These are phyloP conservation scores for Bacidia rubella DNA, from an alignment of 495 filamentous ascomycete genomes.

Conservation along the genomic window DNA sequence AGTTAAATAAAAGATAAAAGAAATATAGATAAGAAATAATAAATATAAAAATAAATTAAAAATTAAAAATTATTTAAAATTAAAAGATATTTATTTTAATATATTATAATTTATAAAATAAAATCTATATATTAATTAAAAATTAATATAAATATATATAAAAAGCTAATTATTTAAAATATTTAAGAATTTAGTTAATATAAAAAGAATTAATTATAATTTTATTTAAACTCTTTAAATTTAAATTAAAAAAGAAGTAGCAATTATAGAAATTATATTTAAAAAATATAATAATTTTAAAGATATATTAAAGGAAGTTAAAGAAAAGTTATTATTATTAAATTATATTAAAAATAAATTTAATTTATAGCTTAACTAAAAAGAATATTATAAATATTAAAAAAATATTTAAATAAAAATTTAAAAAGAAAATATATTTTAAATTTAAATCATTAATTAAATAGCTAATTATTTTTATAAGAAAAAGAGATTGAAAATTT, in stretches of 20 bases:
- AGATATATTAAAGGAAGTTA: background rate
- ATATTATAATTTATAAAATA: too few relatives aligned
- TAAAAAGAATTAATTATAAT: background rate
- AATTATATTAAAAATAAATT: background rate
- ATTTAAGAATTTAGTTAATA: background rate
- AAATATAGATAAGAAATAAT: too few relatives aligned
- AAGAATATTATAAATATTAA: background rate
- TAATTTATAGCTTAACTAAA: background rate
- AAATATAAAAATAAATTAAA: too few relatives aligned
- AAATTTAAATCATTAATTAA: too few relatives aligned
- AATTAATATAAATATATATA: too few relatives aligned
- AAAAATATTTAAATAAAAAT: background rate
- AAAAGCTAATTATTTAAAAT: background rate
- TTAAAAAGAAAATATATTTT: background rate
- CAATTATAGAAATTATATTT: background rate
- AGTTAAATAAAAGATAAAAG: too few relatives aligned
- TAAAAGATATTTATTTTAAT: too few relatives aligned
- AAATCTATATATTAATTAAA: too few relatives aligned
- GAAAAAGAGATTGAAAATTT: too few relatives aligned
- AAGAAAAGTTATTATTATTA: background rate
- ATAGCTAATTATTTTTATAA: too few relatives aligned
- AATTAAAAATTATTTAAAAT: too few relatives aligned
- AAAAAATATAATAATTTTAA: background rate
- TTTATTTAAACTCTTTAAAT: background rate
- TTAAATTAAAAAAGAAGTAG: background rate